Evolutionary conservation across 1,284 basidiomycete species (phyloP).

Genomic region (Trichosporon sp.): DNA sequence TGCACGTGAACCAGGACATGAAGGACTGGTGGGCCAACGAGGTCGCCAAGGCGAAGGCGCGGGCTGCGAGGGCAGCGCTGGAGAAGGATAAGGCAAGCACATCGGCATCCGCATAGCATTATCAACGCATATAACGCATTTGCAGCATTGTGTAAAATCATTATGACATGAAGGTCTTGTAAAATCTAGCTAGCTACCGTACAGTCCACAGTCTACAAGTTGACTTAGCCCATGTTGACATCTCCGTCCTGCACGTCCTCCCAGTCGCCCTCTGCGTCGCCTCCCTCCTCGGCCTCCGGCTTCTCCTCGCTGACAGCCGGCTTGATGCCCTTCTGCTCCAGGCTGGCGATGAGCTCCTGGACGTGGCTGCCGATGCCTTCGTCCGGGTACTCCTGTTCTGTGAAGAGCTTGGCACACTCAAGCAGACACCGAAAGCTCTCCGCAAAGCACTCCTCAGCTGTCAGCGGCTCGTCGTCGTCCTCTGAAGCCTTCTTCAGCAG

Average conservation of each 20-base stretch:
- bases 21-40: slow-evolving; percentile 44
- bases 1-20: slow-evolving; percentile 42
- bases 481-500: slow-evolving; percentile 3
- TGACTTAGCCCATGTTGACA: slow-evolving; percentile 3
- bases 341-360: slow-evolving; percentile 62
- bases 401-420: slow-evolving; percentile 70
- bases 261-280: slow-evolving; percentile 49
- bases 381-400: slow-evolving; percentile 67
- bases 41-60: slow-evolving; percentile 19
- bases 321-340: slow-evolving; percentile 65
- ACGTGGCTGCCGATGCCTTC: slow-evolving; percentile 71
- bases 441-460: slow-evolving; percentile 71
- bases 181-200: neutral
- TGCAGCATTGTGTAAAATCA: slow-evolving; percentile 4
- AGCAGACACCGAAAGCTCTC: slow-evolving; percentile 76
- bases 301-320: slow-evolving; percentile 56
- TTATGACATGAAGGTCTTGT: neutral
- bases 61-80: slow-evolving; percentile 8
- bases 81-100: slow-evolving; percentile 2
- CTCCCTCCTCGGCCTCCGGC: slow-evolving; percentile 44
- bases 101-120: neutral
- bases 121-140: neutral
- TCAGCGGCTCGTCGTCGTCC: slow-evolving; percentile 53
- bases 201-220: neutral
- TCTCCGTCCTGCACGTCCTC: slow-evolving; percentile 53